phyloP scores from a whole-genome alignment of 2,329 filamentous ascomycete genomes.

The Arthrobotrys sphaeroides region DNA sequence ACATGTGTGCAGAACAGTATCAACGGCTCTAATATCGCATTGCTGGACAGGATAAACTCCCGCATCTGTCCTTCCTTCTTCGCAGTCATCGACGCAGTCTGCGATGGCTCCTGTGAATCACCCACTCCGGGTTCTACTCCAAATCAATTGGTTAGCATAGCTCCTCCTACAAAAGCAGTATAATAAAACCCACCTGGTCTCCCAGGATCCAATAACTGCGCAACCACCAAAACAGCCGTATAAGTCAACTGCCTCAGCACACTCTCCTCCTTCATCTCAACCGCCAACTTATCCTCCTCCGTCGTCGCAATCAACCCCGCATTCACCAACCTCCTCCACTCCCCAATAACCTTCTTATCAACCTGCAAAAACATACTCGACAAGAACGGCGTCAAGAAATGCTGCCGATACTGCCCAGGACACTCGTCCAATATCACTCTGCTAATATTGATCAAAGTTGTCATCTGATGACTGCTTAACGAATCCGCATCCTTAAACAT shows the following conservation, averaged over 20 bases:
- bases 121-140: constrained; percentile 17
- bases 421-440: constrained; percentile 92
- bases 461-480: constrained; percentile 90
- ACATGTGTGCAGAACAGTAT: constrained; percentile 91
- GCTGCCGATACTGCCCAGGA: constrained; percentile 76
- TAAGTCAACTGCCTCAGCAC: constrained; percentile 92
- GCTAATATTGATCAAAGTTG: constrained; percentile 88
- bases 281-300: constrained; percentile 80
- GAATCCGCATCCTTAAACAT: constrained; percentile 83
- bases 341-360: constrained; percentile 83
- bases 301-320: constrained; percentile 61
- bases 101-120: constrained; percentile 42
- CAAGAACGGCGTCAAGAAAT: constrained; percentile 86
- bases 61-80: constrained; percentile 66
- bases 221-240: constrained; percentile 89
- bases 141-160: neutral
- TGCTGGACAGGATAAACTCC: constrained; percentile 81
- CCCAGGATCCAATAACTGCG: constrained; percentile 82
- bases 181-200: constrained; percentile 67
- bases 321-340: constrained; percentile 81
- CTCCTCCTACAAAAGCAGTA: neutral
- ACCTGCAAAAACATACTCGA: constrained; percentile 84
- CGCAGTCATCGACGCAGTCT: constrained; percentile 21
- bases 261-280: constrained; percentile 98
- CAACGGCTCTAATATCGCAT: constrained; percentile 82